Percentiles rank a stretch among this genome's conserved stretches.
phyloP scores from a whole-genome alignment of 176 grass and related monocot genomes.

The Oryza meridionalis region DNA sequence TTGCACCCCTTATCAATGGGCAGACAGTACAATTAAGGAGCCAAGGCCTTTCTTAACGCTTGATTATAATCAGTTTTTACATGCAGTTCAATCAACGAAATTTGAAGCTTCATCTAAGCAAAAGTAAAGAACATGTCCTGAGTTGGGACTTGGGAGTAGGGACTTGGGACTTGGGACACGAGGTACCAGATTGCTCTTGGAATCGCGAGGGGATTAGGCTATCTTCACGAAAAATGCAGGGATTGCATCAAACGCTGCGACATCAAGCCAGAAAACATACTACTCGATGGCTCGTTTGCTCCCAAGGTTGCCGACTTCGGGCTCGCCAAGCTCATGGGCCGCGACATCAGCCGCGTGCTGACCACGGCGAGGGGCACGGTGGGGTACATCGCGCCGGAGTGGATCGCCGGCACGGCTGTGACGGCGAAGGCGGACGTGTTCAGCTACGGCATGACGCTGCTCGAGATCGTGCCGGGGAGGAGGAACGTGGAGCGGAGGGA shows the following conservation, averaged over 20 bases:
- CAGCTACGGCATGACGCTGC: slow-evolving; percentile 30
- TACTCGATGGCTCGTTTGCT: slow-evolving; percentile 43
- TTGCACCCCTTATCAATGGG: too few species aligned
- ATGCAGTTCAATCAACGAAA: too few species aligned
- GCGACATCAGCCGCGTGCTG: slow-evolving; percentile 13
- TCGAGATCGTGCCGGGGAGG: slow-evolving; percentile 15
- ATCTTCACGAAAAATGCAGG: slow-evolving; percentile 50
- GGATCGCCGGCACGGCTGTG: slow-evolving; percentile 1
- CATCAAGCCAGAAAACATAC: slow-evolving; percentile 60
- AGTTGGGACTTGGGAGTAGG: too few species aligned
- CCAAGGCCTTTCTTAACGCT: too few species aligned
- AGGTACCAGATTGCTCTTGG: slow-evolving; percentile 41
- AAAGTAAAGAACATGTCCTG: background rate
- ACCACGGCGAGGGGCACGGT: slow-evolving; percentile 28
- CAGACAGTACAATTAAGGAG: too few species aligned
- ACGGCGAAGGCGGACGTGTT: slow-evolving; percentile 32
- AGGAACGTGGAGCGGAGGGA: background rate
- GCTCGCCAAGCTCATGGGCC: slow-evolving; percentile 7
- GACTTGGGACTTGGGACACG: background rate
- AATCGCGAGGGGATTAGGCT: slow-evolving; percentile 43
- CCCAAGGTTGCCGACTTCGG: slow-evolving; percentile 37
- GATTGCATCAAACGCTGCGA: slow-evolving; percentile 61
- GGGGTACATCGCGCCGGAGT: slow-evolving; percentile 28
- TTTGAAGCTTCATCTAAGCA: too few species aligned
- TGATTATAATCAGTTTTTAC: too few species aligned